These are phyloP conservation scores for Paecilomyces formosus DNA, from an alignment of 2,329 filamentous ascomycete species.

Conservation along the genomic window DNA sequence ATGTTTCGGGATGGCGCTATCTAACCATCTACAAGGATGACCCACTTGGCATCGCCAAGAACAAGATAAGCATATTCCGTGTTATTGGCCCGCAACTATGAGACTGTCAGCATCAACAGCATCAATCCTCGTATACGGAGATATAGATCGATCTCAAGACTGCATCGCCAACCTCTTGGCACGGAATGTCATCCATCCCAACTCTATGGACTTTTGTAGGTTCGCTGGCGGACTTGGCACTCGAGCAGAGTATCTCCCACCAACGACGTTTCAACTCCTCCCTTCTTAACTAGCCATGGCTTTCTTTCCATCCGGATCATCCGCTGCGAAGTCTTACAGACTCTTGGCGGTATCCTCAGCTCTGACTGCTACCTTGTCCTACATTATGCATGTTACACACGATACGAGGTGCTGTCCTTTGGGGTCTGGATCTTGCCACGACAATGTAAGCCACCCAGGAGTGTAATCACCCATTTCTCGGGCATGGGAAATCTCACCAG, in stretches of 20 bases:
- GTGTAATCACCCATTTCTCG: too few relatives aligned
- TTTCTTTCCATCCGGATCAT: not conserved
- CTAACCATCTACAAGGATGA: too few relatives aligned
- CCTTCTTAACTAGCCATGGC: not conserved
- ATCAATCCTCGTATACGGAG: not conserved
- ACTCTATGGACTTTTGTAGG: not conserved
- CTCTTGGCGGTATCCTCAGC: not conserved
- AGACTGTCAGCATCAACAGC: not conserved
- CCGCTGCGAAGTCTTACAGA: not conserved
- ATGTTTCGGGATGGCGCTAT: too few relatives aligned
- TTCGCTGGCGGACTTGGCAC: not conserved
- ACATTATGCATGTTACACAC: not conserved
- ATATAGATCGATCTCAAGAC: too few relatives aligned
- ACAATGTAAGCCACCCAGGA: too few relatives aligned
- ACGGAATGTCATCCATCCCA: too few relatives aligned
- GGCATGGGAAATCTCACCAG: too few relatives aligned
- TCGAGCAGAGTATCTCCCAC: not conserved
- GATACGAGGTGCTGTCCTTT: not conserved
- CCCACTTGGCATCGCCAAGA: not conserved
- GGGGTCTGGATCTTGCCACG: too few relatives aligned
- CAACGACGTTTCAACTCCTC: not conserved
- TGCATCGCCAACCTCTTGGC: too few relatives aligned
- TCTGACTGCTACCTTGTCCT: not conserved
- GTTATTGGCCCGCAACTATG: conserved; percentile 15
- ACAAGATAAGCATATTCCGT: conserved; percentile 16